Conservation (phyloP, 2,329 filamentous ascomycete genomes). For the Colletotrichum sp. region DNA sequence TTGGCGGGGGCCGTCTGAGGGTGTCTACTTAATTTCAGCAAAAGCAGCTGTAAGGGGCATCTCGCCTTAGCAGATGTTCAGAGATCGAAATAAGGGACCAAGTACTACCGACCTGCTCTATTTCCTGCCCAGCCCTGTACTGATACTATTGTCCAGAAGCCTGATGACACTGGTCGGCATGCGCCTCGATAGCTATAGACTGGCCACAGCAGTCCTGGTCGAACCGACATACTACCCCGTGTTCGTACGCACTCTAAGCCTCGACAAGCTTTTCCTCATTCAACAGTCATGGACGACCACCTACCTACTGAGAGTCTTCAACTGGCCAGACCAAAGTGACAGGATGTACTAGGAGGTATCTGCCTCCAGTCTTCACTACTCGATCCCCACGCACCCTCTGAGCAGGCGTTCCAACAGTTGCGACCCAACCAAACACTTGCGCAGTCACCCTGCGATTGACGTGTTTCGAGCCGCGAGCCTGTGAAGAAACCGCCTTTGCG, state of each 20-base stretch:
- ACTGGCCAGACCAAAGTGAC: not conserved
- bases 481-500: slow-evolving; percentile 7
- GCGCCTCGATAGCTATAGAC: not conserved
- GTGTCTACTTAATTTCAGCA: slow-evolving; percentile 13
- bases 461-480: not conserved
- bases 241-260: not conserved
- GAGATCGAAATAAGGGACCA: slow-evolving; percentile 26
- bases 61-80: slow-evolving; percentile 19
- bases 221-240: not conserved
- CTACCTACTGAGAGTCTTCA: not conserved
- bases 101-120: not conserved
- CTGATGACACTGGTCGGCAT: not conserved
- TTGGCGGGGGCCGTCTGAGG: not conserved
- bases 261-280: not conserved
- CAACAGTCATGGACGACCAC: not conserved
- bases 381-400: not conserved
- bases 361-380: not conserved
- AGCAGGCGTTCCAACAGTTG: not conserved
- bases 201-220: not conserved
- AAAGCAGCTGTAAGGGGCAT: slow-evolving; percentile 14
- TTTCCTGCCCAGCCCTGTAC: not conserved
- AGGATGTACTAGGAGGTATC: not conserved
- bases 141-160: not conserved
- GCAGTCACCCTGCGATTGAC: not conserved
- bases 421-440: not conserved